Conservation (phyloP, 768 basidiomycete genomes). For the Ramaria sp. region DNA sequence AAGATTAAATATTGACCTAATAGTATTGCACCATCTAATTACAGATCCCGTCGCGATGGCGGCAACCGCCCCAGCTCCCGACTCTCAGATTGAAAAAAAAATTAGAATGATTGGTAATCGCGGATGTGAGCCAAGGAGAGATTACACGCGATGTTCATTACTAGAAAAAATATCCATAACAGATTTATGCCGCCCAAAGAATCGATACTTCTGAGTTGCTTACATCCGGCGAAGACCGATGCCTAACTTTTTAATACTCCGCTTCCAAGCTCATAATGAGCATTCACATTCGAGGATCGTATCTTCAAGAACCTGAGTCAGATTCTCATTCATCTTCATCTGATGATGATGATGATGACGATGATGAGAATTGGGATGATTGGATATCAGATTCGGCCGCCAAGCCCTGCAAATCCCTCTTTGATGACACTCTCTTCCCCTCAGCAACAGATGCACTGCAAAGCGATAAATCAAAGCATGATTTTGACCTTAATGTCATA, state of each 20-base stretch:
- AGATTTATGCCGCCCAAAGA: too few species aligned
- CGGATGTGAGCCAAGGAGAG: too few species aligned
- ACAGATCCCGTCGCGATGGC: too few species aligned
- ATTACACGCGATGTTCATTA: too few species aligned
- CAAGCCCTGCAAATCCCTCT: constrained; percentile 58
- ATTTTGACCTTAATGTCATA: constrained; percentile 48
- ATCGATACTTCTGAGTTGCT: too few species aligned
- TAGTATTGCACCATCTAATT: too few species aligned
- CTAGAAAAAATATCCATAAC: too few species aligned
- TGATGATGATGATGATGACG: constrained; percentile 26
- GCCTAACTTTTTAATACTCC: not conserved
- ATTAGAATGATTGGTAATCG: too few species aligned
- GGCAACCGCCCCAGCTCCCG: too few species aligned
- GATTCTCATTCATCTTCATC: constrained; percentile 14
- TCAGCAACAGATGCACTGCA: constrained; percentile 48
- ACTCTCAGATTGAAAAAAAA: too few species aligned
- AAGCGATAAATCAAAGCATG: constrained; percentile 50
- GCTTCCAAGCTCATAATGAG: not conserved
- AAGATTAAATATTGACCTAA: too few species aligned
- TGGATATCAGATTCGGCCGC: constrained; percentile 63
- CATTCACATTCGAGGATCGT: constrained; percentile 2
- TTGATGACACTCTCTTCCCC: constrained; percentile 53
- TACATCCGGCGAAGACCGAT: too few species aligned
- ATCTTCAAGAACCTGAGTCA: not conserved
- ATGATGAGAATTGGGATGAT: constrained; percentile 69